Base-by-base conservation (phyloP, 1,284 basidiomycete genomes). In the Xerocomus cyaneibrunnescens region DNA sequence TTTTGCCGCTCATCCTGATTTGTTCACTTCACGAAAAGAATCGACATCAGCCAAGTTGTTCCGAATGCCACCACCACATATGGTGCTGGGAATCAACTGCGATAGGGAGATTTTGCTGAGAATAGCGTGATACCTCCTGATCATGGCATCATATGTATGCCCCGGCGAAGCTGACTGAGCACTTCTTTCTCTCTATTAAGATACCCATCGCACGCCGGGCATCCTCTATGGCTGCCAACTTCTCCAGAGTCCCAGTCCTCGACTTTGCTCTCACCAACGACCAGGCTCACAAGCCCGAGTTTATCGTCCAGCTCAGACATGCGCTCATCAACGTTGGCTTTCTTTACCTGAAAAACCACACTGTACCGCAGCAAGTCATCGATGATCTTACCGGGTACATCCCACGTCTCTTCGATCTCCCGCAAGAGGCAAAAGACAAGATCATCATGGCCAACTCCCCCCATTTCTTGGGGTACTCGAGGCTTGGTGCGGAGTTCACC, bases 261-360 rank as follows among this genome's bases (percentile, higher is more conserved):
- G 62, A 68, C 44, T 71, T 68, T 42, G 45, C 68, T 25, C 59
- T 69, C 38, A n/a, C 45, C 35, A 45, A 55, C 7, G 56, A 68
- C 39, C 38, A 45, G 17, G 23, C 52, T 2, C 64, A 32, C n/a
- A 73, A 69, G 30, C 58, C 70, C 16, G 62, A 69, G 42, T 81
- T 83, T 60, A 68, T 82, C 45, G 58, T 61, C 1, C 74, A 79
- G 44, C 76, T 83, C 5, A 74, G 72, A 17, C 67, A 79, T 55
- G 78, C 79, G 0, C 72, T 83, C 57, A 69, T 80, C 60, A 73
- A 78, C 45, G 76, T 81, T 57, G 80, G 79, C 39, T 81, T 81
- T 60, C 71, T 80, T 52, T 81, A 81, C 59, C 67, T 81, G 38
- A 62, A 72, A 34, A 74, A 80, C 55, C 69, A 76, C 14, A 73